Conservation (phyloP, 495 filamentous ascomycete genomes). For the Trichoderma asperelloides region DNA sequence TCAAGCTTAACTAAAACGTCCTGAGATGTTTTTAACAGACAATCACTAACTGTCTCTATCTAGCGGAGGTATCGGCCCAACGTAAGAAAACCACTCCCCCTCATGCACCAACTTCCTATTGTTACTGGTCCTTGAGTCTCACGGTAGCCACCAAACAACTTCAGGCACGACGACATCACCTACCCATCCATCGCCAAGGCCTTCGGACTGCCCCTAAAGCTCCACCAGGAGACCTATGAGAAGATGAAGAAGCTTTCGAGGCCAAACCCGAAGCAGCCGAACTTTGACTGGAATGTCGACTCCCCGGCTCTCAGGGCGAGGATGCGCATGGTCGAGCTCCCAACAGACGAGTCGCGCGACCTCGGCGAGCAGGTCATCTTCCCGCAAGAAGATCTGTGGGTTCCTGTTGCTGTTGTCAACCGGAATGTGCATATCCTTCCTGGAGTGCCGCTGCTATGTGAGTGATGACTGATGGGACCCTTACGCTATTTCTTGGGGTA, state of each 20-base stretch:
- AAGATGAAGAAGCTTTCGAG: constrained; percentile 77
- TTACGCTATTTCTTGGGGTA: not conserved
- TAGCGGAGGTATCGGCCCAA: constrained; percentile 90
- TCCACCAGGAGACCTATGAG: constrained; percentile 65
- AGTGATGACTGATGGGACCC: constrained; percentile 11
- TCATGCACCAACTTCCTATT: not conserved
- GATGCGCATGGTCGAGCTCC: constrained; percentile 82
- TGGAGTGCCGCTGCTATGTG: constrained; percentile 73
- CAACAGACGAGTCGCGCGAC: constrained; percentile 55
- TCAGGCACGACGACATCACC: constrained; percentile 92
- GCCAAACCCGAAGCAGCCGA: constrained; percentile 57
- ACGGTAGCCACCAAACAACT: constrained; percentile 11
- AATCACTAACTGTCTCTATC: not conserved
- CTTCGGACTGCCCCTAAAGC: constrained; percentile 63
- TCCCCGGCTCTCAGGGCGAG: constrained; percentile 70
- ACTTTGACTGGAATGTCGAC: constrained; percentile 79
- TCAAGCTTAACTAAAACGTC: not conserved
- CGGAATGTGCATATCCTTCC: constrained; percentile 91
- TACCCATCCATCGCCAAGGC: constrained; percentile 90
- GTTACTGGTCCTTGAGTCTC: constrained; percentile 11
- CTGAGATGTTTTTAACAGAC: not conserved
- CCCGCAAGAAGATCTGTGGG: constrained; percentile 76
- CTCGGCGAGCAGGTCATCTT: constrained; percentile 63
- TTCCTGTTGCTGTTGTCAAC: constrained; percentile 78
- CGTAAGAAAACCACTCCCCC: constrained; percentile 39